Conservation (phyloP, 2,329 filamentous ascomycete species). For the Xylaria sp. region DNA sequence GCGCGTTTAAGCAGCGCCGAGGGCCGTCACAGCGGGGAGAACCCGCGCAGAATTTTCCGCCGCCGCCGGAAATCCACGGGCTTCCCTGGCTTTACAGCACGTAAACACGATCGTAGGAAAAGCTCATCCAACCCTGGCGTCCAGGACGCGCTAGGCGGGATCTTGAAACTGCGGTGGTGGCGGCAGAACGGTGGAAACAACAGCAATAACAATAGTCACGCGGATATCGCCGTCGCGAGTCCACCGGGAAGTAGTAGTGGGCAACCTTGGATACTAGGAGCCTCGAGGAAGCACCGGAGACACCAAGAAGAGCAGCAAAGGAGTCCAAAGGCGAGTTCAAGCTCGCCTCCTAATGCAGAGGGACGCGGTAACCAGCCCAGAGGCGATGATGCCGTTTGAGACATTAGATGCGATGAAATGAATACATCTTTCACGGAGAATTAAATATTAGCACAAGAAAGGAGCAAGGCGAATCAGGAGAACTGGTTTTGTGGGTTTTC, state of each 20-base stretch:
- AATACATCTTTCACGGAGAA: background rate
- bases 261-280: slow-evolving; percentile 37
- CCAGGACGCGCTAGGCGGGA: slow-evolving; percentile 62
- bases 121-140: slow-evolving; percentile 51
- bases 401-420: slow-evolving; percentile 18
- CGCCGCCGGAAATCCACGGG: slow-evolving; percentile 68
- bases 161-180: slow-evolving; percentile 70
- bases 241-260: slow-evolving; percentile 39
- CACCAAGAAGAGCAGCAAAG: slow-evolving; percentile 29
- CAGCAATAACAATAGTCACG: slow-evolving; percentile 26
- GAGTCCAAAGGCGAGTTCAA: slow-evolving; percentile 29
- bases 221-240: slow-evolving; percentile 42
- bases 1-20: slow-evolving; percentile 45
- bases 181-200: slow-evolving; percentile 37
- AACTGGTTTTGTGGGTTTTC: background rate
- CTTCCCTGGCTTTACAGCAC: slow-evolving; percentile 70
- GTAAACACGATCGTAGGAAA: slow-evolving; percentile 55
- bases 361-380: slow-evolving; percentile 28
- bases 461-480: slow-evolving; percentile 14
- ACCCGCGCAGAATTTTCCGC: slow-evolving; percentile 51
- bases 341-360: slow-evolving; percentile 18
- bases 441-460: slow-evolving; percentile 9
- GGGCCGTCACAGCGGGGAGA: slow-evolving; percentile 34
- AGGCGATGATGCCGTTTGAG: slow-evolving; percentile 46
- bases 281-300: slow-evolving; percentile 15